These are phyloP conservation scores for Prosopis cineraria DNA, from an alignment of 306 rosid genomes.

Conservation along the genomic window DNA sequence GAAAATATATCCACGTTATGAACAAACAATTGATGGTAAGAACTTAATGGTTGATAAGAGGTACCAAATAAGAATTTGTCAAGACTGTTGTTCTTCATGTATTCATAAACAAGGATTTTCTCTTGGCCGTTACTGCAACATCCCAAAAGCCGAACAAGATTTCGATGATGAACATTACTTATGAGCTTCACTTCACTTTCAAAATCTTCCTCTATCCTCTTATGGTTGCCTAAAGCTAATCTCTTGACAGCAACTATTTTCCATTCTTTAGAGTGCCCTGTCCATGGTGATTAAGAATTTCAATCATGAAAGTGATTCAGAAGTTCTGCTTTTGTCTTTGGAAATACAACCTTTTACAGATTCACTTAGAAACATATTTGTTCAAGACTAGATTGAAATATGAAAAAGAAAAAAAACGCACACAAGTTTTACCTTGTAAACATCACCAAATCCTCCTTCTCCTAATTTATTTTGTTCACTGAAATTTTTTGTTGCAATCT, in stretches of 20 bases:
- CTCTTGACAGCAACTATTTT: slow-evolving; percentile 6
- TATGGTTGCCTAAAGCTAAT: not conserved
- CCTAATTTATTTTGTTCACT: slow-evolving; percentile 11
- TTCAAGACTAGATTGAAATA: too few species aligned
- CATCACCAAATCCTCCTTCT: slow-evolving; percentile 12
- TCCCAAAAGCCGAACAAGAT: not conserved
- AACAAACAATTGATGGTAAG: not conserved
- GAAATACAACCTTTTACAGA: too few species aligned
- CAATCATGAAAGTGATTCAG: not conserved
- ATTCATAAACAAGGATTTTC: not conserved
- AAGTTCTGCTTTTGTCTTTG: too few species aligned
- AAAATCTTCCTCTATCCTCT: not conserved
- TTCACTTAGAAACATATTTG: too few species aligned
- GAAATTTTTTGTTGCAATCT: slow-evolving; percentile 1
- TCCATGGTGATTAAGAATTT: not conserved
- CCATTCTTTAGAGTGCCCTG: slow-evolving; percentile 6
- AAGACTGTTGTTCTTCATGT: not conserved
- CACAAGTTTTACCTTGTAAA: slow-evolving; percentile 37
- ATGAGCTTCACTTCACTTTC: not conserved
- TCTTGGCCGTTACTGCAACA: not conserved
- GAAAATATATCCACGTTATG: not conserved
- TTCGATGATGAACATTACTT: not conserved
- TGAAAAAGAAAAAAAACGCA: not conserved
- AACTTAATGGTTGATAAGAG: not conserved
- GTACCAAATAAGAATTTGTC: slow-evolving; percentile 16